Base-by-base conservation (phyloP, 768 basidiomycete genomes). In the Omphalotus guepiniiformis region DNA sequence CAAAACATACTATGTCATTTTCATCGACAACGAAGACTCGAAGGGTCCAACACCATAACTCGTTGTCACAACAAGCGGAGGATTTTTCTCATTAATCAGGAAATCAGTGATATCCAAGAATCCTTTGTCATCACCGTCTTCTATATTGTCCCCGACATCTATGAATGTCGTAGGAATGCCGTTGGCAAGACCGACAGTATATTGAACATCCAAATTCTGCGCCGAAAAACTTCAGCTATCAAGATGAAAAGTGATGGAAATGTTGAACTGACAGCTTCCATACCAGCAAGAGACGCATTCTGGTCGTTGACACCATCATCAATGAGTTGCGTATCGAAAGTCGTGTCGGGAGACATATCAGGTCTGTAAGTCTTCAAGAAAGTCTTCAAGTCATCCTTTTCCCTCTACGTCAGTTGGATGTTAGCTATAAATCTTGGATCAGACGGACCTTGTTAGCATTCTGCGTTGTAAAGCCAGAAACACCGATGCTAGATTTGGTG, bases 31-130 rank as follows among this genome's bases (percentile, higher is more conserved):
- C 11, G 32, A 25, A n/a, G 47, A 70, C 11, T 71, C 68, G 45
- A 74, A 71, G 35, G 76, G 75, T 28, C 70, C 64, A 21, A 76
- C 72, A 1, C 63, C 70, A 51, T 79, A 79, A 50, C 71, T 73
- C 0, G 71, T 78, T 1, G 74, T 69, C 21, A 78, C 70, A 1
- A 72, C 67, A 56, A 73, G 73, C 5, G 75, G 73, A 1, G 49
- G 49, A 3, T 35, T 35, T 15, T 25, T 4, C 32, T 44, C 42
- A 7, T 42, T 35, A 34, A 45, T 22, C 2, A 50, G 19, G 13
- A 27, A 30, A 21, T 50, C 37, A 16, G 39, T 30, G 8, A 50
- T 38, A 39, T 50, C 49, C 26, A 57, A 42, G 42, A 57, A 53
- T 6, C 58, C 56, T 18, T 44, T 54, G 19, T 52, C 41, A 23